Conservation (phyloP, 208 protist genomes). For the Naegleria lovaniensis region DNA sequence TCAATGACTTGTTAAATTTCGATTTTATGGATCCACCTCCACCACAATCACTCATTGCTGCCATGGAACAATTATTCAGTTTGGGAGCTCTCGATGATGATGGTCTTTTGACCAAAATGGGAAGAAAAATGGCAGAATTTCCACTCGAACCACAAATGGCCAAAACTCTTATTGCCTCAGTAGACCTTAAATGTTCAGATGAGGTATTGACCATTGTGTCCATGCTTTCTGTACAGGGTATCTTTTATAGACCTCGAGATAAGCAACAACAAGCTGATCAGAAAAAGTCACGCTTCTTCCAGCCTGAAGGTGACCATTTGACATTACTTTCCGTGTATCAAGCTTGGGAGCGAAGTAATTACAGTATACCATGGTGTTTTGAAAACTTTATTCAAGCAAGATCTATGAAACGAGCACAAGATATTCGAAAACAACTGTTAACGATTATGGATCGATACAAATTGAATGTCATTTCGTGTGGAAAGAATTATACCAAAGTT, state of each 20-base stretch:
- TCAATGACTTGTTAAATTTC: conserved; percentile 92
- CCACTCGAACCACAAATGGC: conserved; percentile 92
- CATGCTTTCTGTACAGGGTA: conserved; percentile 86
- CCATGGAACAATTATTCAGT: conserved; percentile 92
- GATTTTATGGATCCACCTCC: conserved; percentile 94
- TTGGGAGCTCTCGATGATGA: conserved; percentile 90
- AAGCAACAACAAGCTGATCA: conserved; percentile 73
- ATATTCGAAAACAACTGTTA: conserved; percentile 91
- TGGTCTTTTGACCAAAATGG: conserved; percentile 90
- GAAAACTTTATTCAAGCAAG: conserved; percentile 95
- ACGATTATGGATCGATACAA: conserved; percentile 88
- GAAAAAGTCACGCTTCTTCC: conserved; percentile 89
- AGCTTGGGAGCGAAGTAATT: conserved; percentile 67
- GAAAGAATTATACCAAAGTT: conserved; percentile 83
- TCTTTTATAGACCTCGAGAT: conserved; percentile 79
- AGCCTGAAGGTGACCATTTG: conserved; percentile 78
- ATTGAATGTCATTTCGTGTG: conserved; percentile 69
- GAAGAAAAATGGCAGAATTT: conserved; percentile 90
- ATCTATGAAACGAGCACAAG: conserved; percentile 84
- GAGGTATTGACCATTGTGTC: conserved; percentile 89
- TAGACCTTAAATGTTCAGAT: conserved; percentile 80
- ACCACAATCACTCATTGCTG: conserved; percentile 74
- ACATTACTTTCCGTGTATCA: conserved; percentile 66
- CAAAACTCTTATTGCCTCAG: conserved; percentile 87
- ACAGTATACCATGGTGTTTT: conserved; percentile 87